Evolutionary conservation across 768 basidiomycete species (phyloP).

Genomic region (Crassisporium funariophilum): DNA sequence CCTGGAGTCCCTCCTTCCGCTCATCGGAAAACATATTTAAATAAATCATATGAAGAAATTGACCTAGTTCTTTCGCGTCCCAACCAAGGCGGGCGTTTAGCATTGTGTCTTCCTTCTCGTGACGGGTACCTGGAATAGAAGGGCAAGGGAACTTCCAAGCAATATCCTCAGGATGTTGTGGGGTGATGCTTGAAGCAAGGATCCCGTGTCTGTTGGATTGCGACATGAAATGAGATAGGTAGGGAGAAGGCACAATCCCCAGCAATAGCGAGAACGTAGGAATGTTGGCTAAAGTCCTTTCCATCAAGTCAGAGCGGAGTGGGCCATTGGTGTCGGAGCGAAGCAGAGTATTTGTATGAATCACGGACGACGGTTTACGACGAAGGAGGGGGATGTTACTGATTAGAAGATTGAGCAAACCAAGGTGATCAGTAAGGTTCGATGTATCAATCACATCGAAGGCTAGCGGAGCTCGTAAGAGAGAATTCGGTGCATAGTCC

Average conservation of each 20-base stretch:
- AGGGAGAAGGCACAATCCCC: constrained; percentile 42
- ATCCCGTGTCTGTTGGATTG: constrained; percentile 45
- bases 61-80: constrained; percentile 35
- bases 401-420: constrained; percentile 46
- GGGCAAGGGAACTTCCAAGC: constrained; percentile 38
- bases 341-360: constrained; percentile 47
- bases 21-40: constrained; percentile 46
- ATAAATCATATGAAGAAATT: constrained; percentile 45
- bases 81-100: constrained; percentile 3
- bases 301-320: constrained; percentile 26
- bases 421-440: constrained; percentile 50
- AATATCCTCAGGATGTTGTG: constrained; percentile 38
- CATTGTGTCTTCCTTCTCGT: background rate
- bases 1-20: constrained; percentile 14
- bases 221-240: constrained; percentile 41
- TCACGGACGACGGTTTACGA: constrained; percentile 26
- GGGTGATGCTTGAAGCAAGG: constrained; percentile 5
- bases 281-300: constrained; percentile 40
- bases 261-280: constrained; percentile 42
- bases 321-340: constrained; percentile 5
- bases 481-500: constrained; percentile 27
- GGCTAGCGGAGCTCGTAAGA: constrained; percentile 28
- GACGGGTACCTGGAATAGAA: constrained; percentile 16
- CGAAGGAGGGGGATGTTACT: constrained; percentile 40
- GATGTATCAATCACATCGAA: constrained; percentile 55